A percentile compares a stretch with the other conserved stretches of the same genome.
phyloP scores from a whole-genome alignment of 352 stramenopile genomes.

The Globisporangium spiculum region DNA sequence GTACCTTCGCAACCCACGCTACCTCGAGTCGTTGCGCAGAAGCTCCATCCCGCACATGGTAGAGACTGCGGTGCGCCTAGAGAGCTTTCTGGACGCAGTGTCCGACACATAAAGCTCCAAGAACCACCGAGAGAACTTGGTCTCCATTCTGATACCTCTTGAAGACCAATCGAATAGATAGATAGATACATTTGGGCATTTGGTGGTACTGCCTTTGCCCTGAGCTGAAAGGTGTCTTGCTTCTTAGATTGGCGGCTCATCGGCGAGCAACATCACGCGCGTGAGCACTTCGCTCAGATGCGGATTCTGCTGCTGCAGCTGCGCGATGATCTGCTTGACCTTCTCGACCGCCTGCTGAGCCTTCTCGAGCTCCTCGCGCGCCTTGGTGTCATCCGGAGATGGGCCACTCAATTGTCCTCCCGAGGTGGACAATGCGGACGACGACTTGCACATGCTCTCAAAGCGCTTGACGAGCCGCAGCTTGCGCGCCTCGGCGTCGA shows the following conservation, averaged over 20 bases:
- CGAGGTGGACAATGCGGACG: slow-evolving; percentile 18
- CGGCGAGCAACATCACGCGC: slow-evolving; percentile 73
- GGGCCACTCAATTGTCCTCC: slow-evolving; percentile 10
- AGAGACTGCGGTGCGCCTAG: slow-evolving; percentile 27
- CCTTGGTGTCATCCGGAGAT: slow-evolving; percentile 47
- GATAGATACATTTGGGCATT: neutral
- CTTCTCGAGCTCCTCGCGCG: slow-evolving; percentile 50
- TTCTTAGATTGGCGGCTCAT: slow-evolving; percentile 44
- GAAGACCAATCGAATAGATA: too few species aligned
- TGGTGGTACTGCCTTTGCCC: neutral
- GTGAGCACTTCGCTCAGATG: slow-evolving; percentile 83
- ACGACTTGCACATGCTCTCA: slow-evolving; percentile 43
- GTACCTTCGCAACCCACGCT: slow-evolving; percentile 39
- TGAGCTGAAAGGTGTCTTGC: neutral
- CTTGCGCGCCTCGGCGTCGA: slow-evolving; percentile 70
- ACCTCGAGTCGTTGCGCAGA: slow-evolving; percentile 22
- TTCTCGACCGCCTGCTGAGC: slow-evolving; percentile 38
- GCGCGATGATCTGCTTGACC: slow-evolving; percentile 57
- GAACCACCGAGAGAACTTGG: neutral
- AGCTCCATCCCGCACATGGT: slow-evolving; percentile 28
- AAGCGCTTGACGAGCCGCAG: slow-evolving; percentile 71
- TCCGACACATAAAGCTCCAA: slow-evolving; percentile 6
- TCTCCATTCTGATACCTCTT: neutral
- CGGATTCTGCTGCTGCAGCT: slow-evolving; percentile 63
- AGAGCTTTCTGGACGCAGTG: slow-evolving; percentile 31